Evolutionary conservation across 1,284 basidiomycete genomes (phyloP).

Genomic region (Tremellales sp.): DNA sequence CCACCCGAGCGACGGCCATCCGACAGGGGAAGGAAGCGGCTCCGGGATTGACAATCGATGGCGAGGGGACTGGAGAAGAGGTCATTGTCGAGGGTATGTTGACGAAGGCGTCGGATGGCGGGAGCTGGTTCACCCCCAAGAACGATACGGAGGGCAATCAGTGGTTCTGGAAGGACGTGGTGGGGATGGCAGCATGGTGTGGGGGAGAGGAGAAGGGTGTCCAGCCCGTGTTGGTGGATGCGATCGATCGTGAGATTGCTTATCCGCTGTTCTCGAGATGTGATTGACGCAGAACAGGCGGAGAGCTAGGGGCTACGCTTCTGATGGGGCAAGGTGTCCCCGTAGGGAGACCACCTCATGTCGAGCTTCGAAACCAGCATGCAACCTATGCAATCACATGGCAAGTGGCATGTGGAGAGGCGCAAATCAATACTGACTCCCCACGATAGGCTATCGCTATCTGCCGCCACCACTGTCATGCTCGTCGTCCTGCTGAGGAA

Average conservation of each 20-base stretch:
- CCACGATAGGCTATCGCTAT: slow-evolving; percentile 49
- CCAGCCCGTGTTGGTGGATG: slow-evolving; percentile 80
- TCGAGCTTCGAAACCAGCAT: slow-evolving; percentile 92
- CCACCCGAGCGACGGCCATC: slow-evolving; percentile 40
- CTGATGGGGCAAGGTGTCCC: slow-evolving; percentile 72
- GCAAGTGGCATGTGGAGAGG: slow-evolving; percentile 50
- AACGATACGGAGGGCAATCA: slow-evolving; percentile 74
- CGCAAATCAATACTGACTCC: slow-evolving; percentile 1
- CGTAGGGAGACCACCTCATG: slow-evolving; percentile 74
- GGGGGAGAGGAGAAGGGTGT: slow-evolving; percentile 66
- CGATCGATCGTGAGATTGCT: slow-evolving; percentile 53
- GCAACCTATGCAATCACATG: slow-evolving; percentile 94
- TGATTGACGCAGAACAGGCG: slow-evolving; percentile 56
- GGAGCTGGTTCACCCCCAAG: slow-evolving; percentile 70
- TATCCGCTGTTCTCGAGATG: not conserved
- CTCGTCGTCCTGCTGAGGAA: slow-evolving; percentile 44
- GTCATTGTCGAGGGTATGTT: slow-evolving; percentile 55
- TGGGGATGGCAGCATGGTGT: slow-evolving; percentile 72
- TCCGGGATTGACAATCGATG: slow-evolving; percentile 25
- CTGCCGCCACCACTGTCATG: slow-evolving; percentile 50
- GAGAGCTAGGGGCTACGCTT: slow-evolving; percentile 63
- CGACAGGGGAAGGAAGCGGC: slow-evolving; percentile 52
- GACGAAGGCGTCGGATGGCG: slow-evolving; percentile 72
- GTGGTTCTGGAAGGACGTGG: slow-evolving; percentile 91
- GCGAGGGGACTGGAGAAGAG: slow-evolving; percentile 24